A percentile compares a stretch with the other conserved stretches of the same genome.
phyloP scores from a whole-genome alignment of 805 yeast species.

The Wickerhamia fluorescens region DNA sequence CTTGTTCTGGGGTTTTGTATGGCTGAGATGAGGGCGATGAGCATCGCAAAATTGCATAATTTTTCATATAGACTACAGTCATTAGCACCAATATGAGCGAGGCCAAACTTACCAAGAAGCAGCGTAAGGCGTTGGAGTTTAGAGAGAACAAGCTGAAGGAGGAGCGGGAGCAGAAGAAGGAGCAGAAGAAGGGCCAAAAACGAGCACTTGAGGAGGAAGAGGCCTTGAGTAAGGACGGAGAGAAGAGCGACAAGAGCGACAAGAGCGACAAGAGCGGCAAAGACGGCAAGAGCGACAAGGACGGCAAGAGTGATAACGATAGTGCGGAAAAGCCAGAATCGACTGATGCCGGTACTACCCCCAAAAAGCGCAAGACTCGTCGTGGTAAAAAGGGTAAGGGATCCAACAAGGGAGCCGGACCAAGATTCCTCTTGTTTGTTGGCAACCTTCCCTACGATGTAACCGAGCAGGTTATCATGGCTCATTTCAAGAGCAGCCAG shows the following conservation, averaged over 20 bases:
- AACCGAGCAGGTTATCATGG: constrained; percentile 51
- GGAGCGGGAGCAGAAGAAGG: constrained; percentile 28
- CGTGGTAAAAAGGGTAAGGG: constrained; percentile 71
- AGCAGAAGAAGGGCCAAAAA: constrained; percentile 26
- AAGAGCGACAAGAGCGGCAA: constrained; percentile 10
- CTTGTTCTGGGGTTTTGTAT: no score
- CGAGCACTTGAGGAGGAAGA: constrained; percentile 23
- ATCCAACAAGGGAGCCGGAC: constrained; percentile 40
- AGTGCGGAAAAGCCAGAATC: constrained; percentile 26
- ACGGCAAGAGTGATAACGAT: constrained; percentile 10
- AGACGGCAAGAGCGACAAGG: constrained; percentile 4
- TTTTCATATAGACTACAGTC: no score
- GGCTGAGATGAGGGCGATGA: no score
- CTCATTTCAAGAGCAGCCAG: constrained; percentile 65
- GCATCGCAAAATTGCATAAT: no score
- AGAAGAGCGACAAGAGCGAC: constrained; percentile 9
- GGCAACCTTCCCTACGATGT: constrained; percentile 82
- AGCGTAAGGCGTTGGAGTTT: constrained; percentile 56
- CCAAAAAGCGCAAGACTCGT: constrained; percentile 68
- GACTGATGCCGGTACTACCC: constrained; percentile 7
- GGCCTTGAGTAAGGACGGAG: constrained; percentile 20
- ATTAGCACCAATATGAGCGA: constrained; percentile 4
- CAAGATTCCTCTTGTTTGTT: constrained; percentile 75
- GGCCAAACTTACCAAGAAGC: constrained; percentile 56
- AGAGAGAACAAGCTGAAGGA: constrained; percentile 36